A percentile compares a stretch with the other conserved stretches of the same genome.
phyloP scores from a whole-genome alignment of 148 eudicot species.

The Rhododendron simsii region DNA sequence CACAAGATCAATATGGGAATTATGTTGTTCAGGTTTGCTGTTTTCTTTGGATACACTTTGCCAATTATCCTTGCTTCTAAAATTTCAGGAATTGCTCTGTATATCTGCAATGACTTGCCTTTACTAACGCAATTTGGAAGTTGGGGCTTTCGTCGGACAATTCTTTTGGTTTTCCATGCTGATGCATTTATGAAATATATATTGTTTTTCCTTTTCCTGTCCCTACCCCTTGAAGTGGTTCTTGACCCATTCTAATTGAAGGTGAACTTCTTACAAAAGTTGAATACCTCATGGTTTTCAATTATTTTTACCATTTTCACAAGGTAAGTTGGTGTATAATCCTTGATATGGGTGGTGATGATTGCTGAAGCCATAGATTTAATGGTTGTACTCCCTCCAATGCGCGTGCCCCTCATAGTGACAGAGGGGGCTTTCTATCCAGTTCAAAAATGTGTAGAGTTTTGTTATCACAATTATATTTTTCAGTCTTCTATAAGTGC shows the following conservation, averaged over 20 bases:
- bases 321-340: neutral
- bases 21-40: constrained; percentile 75
- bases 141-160: neutral
- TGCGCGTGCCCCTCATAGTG: neutral
- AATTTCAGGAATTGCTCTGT: neutral
- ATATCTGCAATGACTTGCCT: neutral
- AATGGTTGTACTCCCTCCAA: neutral
- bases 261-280: neutral
- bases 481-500: neutral
- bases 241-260: neutral
- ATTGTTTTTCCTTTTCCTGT: neutral
- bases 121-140: neutral
- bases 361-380: neutral
- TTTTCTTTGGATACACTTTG: neutral
- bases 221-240: neutral
- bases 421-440: neutral
- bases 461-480: neutral
- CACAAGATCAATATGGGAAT: constrained; percentile 85
- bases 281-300: neutral
- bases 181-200: too few species aligned
- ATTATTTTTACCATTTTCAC: neutral
- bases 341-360: neutral
- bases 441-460: neutral
- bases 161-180: neutral
- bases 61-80: neutral